phyloP scores from a whole-genome alignment of 129 eudicot species.

The Mikania micrantha region DNA sequence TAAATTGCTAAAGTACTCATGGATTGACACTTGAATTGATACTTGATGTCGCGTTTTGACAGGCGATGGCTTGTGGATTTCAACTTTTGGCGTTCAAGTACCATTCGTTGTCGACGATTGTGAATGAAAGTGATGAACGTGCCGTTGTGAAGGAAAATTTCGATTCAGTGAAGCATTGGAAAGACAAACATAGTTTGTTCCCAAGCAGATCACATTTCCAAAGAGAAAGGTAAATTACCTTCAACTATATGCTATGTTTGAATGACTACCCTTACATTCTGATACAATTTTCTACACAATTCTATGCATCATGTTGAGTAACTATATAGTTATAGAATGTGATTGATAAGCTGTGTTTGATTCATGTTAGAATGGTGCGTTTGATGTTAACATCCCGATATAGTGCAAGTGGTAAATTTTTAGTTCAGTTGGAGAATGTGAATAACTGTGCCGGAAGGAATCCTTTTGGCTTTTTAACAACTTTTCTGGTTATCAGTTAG shows the following conservation, averaged over 20 bases:
- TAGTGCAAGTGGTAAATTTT: not conserved
- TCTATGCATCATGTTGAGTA: not conserved
- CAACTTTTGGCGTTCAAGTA: slow-evolving; percentile 16
- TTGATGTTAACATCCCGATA: not conserved
- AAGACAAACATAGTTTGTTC: slow-evolving; percentile 8
- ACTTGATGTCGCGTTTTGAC: not conserved
- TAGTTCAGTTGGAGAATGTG: not conserved
- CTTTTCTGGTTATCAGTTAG: not conserved
- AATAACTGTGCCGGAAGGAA: not conserved
- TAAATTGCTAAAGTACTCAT: not conserved
- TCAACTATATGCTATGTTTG: not conserved
- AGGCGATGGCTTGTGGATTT: slow-evolving; percentile 34
- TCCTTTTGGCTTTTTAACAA: not conserved
- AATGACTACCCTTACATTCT: not conserved
- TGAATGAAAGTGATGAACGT: slow-evolving; percentile 14
- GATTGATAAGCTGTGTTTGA: not conserved
- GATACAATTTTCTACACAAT: not conserved
- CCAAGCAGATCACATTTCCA: not conserved
- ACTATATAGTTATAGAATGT: not conserved
- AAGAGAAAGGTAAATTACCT: slow-evolving; percentile 7
- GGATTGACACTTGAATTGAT: slow-evolving; percentile 9
- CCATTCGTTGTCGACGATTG: slow-evolving; percentile 8
- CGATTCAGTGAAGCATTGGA: slow-evolving; percentile 15
- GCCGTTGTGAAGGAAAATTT: slow-evolving; percentile 1
- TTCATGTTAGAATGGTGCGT: not conserved